Base-by-base conservation (phyloP, 805 yeast species). In the Suhomyces prunicola region DNA sequence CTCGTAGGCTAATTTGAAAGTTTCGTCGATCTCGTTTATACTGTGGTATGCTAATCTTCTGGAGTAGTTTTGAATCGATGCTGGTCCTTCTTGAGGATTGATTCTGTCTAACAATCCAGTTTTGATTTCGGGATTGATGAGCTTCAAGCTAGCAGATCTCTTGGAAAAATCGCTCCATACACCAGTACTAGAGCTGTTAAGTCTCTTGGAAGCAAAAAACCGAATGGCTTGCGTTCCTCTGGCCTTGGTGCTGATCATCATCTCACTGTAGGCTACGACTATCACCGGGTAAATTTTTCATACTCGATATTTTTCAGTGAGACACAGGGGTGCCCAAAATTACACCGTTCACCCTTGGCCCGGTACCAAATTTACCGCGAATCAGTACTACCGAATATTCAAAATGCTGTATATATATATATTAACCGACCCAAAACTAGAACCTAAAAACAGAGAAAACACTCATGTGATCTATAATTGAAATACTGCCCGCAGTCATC, bases 11-110 rank as follows among this genome's bases (percentile, higher is more conserved):
- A 78, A 66, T 51, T 86, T 83, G 68, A 89, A 91, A 1, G 89
- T 87, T 35, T 85, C 88, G 56, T 87, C 83, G 44, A 91, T 76
- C 2, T 85, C 87, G 44, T 67, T 72, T 9, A 96, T 96, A 2
- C 93, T 76, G 50, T 74, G 77, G 70, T 91, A 90, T 54, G 82
- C 74, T 36, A 67, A 55, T 63, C 78, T 78, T 56, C 71, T 76
- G 44, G 71, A 62, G 46, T 71, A 65, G 50, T 74, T 70, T 53
- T 71, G 75, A 24, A 84, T 61, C 15, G 87, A 77, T 9, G 73
- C 75, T 8, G 90, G 89, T 2, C 88, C 88, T 27, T 57, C 54
- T 7, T 55, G 48, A 10, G 71, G 58, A 33, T 58, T 54, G 29
- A 64, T 58, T 22, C 61, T 64, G 35, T 63, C 47, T 48, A 71